Evolutionary conservation across 176 grass and related monocot genomes (phyloP), one percentile per base, ranked within the genome.

Genomic region (Alloteropsis semialata): DNA sequence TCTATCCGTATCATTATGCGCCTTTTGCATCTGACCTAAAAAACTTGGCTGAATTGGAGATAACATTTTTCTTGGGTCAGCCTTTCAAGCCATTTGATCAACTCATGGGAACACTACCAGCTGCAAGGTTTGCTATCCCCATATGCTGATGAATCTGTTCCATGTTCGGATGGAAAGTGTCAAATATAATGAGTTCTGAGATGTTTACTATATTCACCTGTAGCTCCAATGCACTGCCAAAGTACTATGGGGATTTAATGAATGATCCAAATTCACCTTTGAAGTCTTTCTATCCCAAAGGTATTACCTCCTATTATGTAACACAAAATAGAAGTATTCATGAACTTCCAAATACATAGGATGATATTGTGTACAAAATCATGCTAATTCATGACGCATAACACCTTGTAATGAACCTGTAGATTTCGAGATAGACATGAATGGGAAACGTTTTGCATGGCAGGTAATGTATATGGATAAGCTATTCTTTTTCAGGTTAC

Each of bases 81-180:
- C 96, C 96, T 85, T 99, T 99, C 78, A 99, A 99, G 83, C 96
- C 96, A 86, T 99, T 99, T 88, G 96, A 99, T 87, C 96, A 99
- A 87, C 83, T 99, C 70, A 99, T 99, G 96, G 96, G 96, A 83
- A 99, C 96, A 80, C 80, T 99, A 67, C 96, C 96, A 81, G 83
- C 93, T 90, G 89, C 96, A 45, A 99, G 96, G 96, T 99, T 86
- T 72, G 79, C 60, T 65, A 65, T 77, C 78, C 80, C 69, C 36
- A n/a, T 82, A 51, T 90, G 62, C 41, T n/a, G 79, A 64, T 42
- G 29, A 78, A 60, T 74, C n/a, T 70, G 6, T 38, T 66, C 27
- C 68, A 74, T 79, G 53, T 83, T 80, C 1, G 29, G 19, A 65
- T 86, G 25, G 15, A 51, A 57, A 67, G 25, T 74, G 59, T 65